Evolutionary conservation across 2,329 filamentous ascomycete genomes (phyloP).

Genomic region (Trichoderma oligosporum): DNA sequence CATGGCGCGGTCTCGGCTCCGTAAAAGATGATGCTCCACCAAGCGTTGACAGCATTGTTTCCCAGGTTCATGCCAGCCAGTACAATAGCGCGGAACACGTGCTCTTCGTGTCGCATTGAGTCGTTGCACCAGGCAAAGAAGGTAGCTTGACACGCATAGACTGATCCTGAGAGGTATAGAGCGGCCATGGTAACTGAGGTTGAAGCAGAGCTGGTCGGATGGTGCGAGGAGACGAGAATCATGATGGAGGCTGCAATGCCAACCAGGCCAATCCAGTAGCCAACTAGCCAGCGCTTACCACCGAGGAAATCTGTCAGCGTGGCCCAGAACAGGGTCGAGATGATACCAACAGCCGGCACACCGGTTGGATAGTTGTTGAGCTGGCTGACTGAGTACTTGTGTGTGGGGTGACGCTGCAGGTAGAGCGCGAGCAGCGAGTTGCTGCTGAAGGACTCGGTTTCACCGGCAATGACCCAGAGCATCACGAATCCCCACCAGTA

Average conservation of each 20-base stretch:
- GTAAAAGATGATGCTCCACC: slow-evolving; percentile 72
- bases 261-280: slow-evolving; percentile 63
- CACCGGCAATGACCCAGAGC: slow-evolving; percentile 67
- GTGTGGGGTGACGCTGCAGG: slow-evolving; percentile 46
- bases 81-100: slow-evolving; percentile 60
- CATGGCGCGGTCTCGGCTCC: slow-evolving; percentile 62
- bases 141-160: slow-evolving; percentile 69
- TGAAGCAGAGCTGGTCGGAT: slow-evolving; percentile 37
- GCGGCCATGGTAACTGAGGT: slow-evolving; percentile 58
- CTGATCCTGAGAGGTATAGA: slow-evolving; percentile 66
- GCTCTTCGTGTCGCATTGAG: slow-evolving; percentile 60
- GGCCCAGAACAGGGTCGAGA: slow-evolving; percentile 65
- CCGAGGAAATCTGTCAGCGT: slow-evolving; percentile 62
- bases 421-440: slow-evolving; percentile 56
- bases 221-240: slow-evolving; percentile 51
- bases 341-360: slow-evolving; percentile 53
- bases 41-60: slow-evolving; percentile 65
- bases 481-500: slow-evolving; percentile 64
- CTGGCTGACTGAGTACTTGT: slow-evolving; percentile 44
- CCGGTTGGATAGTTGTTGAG: slow-evolving; percentile 57
- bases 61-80: slow-evolving; percentile 69
- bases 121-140: slow-evolving; percentile 77
- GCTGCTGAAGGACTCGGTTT: slow-evolving; percentile 66
- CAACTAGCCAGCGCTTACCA: slow-evolving; percentile 62
- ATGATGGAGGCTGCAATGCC: slow-evolving; percentile 60